These are phyloP conservation scores for Pyrus hybrid DNA, from an alignment of 331 rosid species.

Conservation along the genomic window DNA sequence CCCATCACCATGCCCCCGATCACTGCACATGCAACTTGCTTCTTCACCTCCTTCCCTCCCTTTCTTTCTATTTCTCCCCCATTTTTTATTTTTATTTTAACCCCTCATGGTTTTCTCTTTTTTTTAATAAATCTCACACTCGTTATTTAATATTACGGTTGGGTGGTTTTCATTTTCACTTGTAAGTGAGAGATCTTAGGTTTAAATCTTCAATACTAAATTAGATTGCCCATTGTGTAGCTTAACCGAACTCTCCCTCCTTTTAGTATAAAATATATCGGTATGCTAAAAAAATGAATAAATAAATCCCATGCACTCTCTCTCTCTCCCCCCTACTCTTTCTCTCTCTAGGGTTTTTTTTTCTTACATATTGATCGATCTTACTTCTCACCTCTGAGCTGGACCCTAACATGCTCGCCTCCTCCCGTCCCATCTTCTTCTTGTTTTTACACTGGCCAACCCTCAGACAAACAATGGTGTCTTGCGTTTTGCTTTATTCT, in stretches of 20 bases:
- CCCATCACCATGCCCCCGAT: neutral
- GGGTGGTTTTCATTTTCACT: accelerated
- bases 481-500: neutral
- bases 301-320: no score
- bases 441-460: neutral
- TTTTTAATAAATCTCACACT: neutral
- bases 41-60: neutral
- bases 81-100: neutral
- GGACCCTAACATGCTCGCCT: neutral
- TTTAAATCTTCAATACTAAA: no score
- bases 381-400: neutral
- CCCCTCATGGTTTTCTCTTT: neutral
- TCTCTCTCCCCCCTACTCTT: neutral
- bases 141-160: no score
- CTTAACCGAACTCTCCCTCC: accelerated
- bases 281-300: no score
- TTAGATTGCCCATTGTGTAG: no score
- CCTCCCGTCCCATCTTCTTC: neutral
- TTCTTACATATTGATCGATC: neutral
- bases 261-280: no score
- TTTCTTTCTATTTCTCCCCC: neutral
- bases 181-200: no score
- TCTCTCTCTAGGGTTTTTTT: neutral
- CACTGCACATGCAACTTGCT: slow-evolving; percentile 25
- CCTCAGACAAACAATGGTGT: neutral